These are phyloP conservation scores for Cordyceps tenuipes DNA, from an alignment of 2,329 filamentous ascomycete genomes.

Conservation along the genomic window DNA sequence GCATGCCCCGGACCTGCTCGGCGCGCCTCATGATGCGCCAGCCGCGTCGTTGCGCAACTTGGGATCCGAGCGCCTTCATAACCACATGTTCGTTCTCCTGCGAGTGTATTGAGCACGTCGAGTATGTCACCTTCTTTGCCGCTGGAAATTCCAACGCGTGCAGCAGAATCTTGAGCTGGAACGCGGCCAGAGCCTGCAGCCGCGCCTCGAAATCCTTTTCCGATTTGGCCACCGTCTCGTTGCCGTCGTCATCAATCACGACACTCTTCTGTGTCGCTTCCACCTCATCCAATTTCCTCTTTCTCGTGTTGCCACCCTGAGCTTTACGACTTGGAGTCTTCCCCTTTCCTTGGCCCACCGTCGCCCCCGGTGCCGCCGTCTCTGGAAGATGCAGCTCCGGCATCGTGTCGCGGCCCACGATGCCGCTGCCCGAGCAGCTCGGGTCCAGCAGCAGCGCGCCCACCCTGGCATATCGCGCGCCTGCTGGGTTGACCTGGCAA, in stretches of 20 bases:
- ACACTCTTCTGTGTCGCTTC: slow-evolving; percentile 25
- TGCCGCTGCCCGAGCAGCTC: slow-evolving; percentile 92
- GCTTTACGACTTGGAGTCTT: slow-evolving; percentile 3
- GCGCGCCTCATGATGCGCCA: slow-evolving; percentile 70
- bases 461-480: slow-evolving; percentile 58
- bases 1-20: slow-evolving; percentile 69
- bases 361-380: slow-evolving; percentile 11
- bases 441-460: slow-evolving; percentile 79
- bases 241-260: slow-evolving; percentile 50
- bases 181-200: slow-evolving; percentile 64
- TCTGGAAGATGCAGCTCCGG: slow-evolving; percentile 55
- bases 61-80: slow-evolving; percentile 57
- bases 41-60: slow-evolving; percentile 55
- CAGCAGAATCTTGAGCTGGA: slow-evolving; percentile 73
- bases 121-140: slow-evolving; percentile 75
- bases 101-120: slow-evolving; percentile 81
- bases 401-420: slow-evolving; percentile 77
- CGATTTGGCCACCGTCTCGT: slow-evolving; percentile 42
- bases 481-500: slow-evolving; percentile 59
- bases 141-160: slow-evolving; percentile 78
- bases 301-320: slow-evolving; percentile 18
- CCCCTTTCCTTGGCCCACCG: slow-evolving; percentile 13
- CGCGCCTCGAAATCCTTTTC: slow-evolving; percentile 54
- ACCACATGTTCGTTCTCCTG: slow-evolving; percentile 89
- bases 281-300: slow-evolving; percentile 37